Percentiles rank a stretch among this genome's conserved stretches.
Evolutionary conservation across 2,329 filamentous ascomycete genomes (phyloP).

Genomic region (Colletotrichum gigasporum): DNA sequence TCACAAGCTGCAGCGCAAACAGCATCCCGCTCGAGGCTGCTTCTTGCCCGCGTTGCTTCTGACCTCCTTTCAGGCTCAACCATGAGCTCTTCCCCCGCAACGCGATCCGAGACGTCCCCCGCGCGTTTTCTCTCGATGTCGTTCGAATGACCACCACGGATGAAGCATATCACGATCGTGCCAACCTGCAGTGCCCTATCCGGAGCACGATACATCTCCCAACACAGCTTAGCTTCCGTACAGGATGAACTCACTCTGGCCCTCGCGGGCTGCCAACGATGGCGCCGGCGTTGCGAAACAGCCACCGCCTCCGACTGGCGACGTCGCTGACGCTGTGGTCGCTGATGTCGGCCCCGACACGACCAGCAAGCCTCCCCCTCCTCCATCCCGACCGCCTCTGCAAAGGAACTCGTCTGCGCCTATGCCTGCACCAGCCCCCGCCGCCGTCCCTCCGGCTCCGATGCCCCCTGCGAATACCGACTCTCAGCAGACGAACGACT

Average conservation of each 20-base stretch:
- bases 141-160: background rate
- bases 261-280: constrained; percentile 47
- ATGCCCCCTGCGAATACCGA: constrained; percentile 36
- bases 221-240: constrained; percentile 4
- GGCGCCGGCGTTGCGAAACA: constrained; percentile 35
- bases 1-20: constrained; percentile 29
- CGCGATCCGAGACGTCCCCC: background rate
- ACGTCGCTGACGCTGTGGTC: constrained; percentile 54
- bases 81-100: background rate
- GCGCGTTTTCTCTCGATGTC: background rate
- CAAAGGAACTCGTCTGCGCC: constrained; percentile 40
- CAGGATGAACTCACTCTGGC: constrained; percentile 58
- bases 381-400: constrained; percentile 38
- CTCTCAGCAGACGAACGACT: constrained; percentile 66
- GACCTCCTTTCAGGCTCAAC: constrained; percentile 15
- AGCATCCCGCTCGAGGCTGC: constrained; percentile 25
- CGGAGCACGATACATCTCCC: constrained; percentile 19
- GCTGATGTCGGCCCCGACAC: constrained; percentile 46
- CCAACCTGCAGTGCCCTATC: background rate
- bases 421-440: constrained; percentile 16
- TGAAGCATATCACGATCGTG: background rate
- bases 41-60: constrained; percentile 8
- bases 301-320: constrained; percentile 39
- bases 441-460: constrained; percentile 34
- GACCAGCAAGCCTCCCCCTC: constrained; percentile 47